A percentile compares a stretch with the other conserved stretches of the same genome.
Conservation (phyloP, 1,284 basidiomycete species). For the Sporisorium reilianum region DNA sequence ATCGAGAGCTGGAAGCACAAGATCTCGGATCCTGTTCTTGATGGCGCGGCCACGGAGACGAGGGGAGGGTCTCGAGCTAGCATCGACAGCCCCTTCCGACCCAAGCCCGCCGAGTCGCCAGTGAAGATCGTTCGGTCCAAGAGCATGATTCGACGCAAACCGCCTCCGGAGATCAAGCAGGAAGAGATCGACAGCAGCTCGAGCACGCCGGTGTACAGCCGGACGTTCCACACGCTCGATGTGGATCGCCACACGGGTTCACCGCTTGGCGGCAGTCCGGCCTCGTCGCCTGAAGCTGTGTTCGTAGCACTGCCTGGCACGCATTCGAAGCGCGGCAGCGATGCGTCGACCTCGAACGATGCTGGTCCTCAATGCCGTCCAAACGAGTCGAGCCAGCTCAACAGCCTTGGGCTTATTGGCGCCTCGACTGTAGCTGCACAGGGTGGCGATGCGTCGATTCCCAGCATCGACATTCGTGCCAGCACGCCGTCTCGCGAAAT, state of each 20-base stretch:
- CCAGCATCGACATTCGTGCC: constrained; percentile 29
- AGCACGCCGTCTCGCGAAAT: constrained; percentile 17
- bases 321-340: background rate
- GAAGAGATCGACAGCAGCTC: constrained; percentile 46
- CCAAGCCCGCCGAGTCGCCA: constrained; percentile 14
- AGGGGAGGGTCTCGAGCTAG: constrained; percentile 12
- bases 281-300: constrained; percentile 15
- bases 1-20: constrained; percentile 54
- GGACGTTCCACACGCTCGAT: constrained; percentile 19
- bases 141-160: constrained; percentile 36
- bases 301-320: background rate
- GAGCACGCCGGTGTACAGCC: constrained; percentile 31
- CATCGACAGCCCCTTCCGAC: constrained; percentile 21
- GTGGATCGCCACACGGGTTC: constrained; percentile 13
- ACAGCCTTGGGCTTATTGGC: constrained; percentile 24
- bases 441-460: constrained; percentile 1
- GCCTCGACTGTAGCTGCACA: background rate
- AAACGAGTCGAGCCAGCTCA: background rate
- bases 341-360: background rate
- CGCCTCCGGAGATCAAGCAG: constrained; percentile 37
- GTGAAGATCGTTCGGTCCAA: constrained; percentile 40
- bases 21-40: background rate
- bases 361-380: background rate
- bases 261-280: constrained; percentile 27
- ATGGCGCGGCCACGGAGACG: background rate